phyloP scores from a whole-genome alignment of 108 stramenopile species.

The Aurantiochytrium sp. region DNA sequence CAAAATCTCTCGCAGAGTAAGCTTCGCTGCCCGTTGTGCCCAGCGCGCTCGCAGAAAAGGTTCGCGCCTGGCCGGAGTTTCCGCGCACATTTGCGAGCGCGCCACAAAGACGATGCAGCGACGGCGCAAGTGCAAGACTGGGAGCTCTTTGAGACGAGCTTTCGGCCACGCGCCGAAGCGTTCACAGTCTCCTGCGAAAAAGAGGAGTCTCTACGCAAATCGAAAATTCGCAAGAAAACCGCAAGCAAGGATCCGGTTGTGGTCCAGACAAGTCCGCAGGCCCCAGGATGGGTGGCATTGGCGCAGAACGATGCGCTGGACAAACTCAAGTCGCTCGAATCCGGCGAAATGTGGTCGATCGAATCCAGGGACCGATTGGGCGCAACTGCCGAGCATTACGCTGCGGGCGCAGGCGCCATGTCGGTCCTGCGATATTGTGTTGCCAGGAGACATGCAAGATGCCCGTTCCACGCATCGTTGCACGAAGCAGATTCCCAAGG shows the following conservation, averaged over 20 bases:
- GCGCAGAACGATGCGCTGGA: background rate
- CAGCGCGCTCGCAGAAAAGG: background rate
- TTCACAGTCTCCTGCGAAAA: background rate
- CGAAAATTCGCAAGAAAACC: no score
- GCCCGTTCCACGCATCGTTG: background rate
- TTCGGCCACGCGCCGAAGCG: background rate
- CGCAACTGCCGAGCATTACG: background rate
- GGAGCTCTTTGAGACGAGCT: background rate
- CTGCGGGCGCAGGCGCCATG: background rate
- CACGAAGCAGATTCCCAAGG: background rate
- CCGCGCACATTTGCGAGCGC: background rate
- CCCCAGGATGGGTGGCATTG: background rate
- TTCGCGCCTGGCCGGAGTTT: background rate
- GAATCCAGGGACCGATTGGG: background rate
- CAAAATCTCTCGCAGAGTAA: background rate
- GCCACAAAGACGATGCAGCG: background rate
- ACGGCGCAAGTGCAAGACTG: background rate
- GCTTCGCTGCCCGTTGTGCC: background rate
- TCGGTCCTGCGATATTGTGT: background rate
- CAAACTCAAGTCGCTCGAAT: background rate
- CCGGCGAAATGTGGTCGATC: background rate
- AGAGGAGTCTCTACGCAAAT: no score
- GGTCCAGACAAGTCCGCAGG: background rate
- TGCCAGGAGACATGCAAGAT: background rate
- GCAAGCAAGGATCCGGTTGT: no score